Base-by-base conservation (phyloP, 23 red algal species). In the Porphyridium purpureum region DNA sequence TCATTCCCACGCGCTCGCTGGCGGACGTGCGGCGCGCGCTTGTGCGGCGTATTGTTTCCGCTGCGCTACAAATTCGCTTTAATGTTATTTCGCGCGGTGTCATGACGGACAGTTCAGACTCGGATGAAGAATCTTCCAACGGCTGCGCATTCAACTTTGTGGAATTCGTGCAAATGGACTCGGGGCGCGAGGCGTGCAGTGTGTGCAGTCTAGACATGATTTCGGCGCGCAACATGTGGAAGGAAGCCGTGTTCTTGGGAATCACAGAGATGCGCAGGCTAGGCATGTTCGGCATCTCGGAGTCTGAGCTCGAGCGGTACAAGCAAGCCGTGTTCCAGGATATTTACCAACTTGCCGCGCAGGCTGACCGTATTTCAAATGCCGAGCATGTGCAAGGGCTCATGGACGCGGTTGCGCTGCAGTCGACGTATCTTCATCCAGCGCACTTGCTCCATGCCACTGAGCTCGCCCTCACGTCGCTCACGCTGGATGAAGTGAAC, bases 31-130 rank as follows among this genome's bases (percentile, higher is more conserved):
- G 11, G 38, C 11, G 11, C 38, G 38, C 38, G 38, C 11, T 44
- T 17, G 38, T 44, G 11, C 17, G 38, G 11, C 38, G 17, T 44
- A 44, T 44, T 17, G 17, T 44, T 17, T 44, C 11, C 38, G 17
- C 11, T 44, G 38, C 38, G 38, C 17, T 44, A 17, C 38, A 44
- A 44, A 44, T 44, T 44, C 38, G 38, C 11, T 17, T 44, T 44
- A 44, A 44, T 17, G 17, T 44, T 11, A 17, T 17, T 44, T 11
- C 11, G 17, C 11, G 38, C 11, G 17, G 38, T 17, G n/a, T n/a
- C n/a, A n/a, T n/a, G n/a, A n/a, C n/a, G n/a, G n/a, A n/a, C n/a
- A n/a, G n/a, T n/a, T n/a, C n/a, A n/a, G n/a, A n/a, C n/a, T n/a
- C n/a, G n/a, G n/a, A n/a, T 17, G 38, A 44, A 44, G 38, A 44